Evolutionary conservation across 352 stramenopile genomes (phyloP).

Genomic region (Sclerospora graminicola): DNA sequence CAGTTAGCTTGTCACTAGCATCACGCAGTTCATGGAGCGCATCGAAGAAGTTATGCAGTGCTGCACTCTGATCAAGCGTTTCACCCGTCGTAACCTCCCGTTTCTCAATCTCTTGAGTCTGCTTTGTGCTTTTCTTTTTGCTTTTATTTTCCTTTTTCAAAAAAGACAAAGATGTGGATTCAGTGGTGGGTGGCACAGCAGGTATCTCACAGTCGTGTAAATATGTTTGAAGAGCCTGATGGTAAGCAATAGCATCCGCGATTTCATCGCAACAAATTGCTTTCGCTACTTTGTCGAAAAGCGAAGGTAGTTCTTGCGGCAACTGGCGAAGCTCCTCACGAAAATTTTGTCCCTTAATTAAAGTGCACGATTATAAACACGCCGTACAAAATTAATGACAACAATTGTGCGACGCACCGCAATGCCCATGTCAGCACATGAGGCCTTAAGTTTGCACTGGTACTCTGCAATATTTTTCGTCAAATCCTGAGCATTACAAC

Average conservation of each 20-base stretch:
- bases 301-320: slow-evolving; percentile 38
- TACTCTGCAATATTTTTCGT: slow-evolving; percentile 64
- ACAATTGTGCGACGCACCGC: slow-evolving; percentile 12
- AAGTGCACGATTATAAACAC: slow-evolving; percentile 1
- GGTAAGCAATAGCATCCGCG: slow-evolving; percentile 38
- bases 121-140: slow-evolving; percentile 22
- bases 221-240: slow-evolving; percentile 55
- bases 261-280: slow-evolving; percentile 35
- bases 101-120: slow-evolving; percentile 6
- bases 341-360: slow-evolving; percentile 36
- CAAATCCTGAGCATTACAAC: slow-evolving; percentile 28
- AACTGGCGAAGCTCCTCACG: slow-evolving; percentile 52
- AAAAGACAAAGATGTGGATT: slow-evolving; percentile 4
- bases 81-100: slow-evolving; percentile 11
- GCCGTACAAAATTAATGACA: background rate
- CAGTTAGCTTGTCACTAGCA: slow-evolving; percentile 27
- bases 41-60: slow-evolving; percentile 41
- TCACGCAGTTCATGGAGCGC: slow-evolving; percentile 40
- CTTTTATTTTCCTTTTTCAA: slow-evolving; percentile 41
- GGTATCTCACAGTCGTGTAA: slow-evolving; percentile 44
- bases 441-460: slow-evolving; percentile 49
- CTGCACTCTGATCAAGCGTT: slow-evolving; percentile 26
- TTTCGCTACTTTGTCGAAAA: slow-evolving; percentile 38
- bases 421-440: slow-evolving; percentile 56
- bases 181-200: slow-evolving; percentile 8